Evolutionary conservation across 306 rosid species (phyloP).

Genomic region (Acacia acuminata): DNA sequence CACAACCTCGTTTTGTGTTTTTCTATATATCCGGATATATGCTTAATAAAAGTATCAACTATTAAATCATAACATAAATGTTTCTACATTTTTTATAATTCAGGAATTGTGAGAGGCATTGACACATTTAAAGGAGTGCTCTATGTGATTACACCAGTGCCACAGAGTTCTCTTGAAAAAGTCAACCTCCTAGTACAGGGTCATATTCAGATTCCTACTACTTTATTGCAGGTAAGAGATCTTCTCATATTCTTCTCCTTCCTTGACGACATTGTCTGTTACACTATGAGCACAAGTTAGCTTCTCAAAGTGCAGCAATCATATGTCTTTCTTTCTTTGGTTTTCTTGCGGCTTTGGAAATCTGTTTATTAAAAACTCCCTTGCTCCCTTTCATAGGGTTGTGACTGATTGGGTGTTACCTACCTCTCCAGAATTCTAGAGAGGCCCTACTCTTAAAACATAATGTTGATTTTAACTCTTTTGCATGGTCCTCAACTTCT

Average conservation of each 20-base stretch:
- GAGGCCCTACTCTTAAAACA: not conserved
- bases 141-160: constrained; percentile 86
- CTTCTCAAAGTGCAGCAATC: constrained; percentile 3
- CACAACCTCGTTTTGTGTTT: constrained; percentile 2
- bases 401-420: not conserved
- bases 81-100: constrained; percentile 35
- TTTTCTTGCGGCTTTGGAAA: constrained; percentile 1
- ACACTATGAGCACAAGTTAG: not conserved
- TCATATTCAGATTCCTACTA: constrained; percentile 76
- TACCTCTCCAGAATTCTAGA: not conserved
- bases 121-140: constrained; percentile 74
- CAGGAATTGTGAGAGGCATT: constrained; percentile 92
- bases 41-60: constrained; percentile 19
- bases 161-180: constrained; percentile 66
- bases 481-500: not conserved
- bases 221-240: constrained; percentile 72
- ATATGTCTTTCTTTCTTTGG: not conserved
- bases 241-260: constrained; percentile 19
- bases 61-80: not conserved
- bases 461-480: not conserved
- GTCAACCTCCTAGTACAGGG: constrained; percentile 85
- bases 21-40: constrained; percentile 8
- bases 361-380: not conserved
- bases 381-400: not conserved
- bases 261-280: constrained; percentile 21